Conservation (phyloP, 176 grass and related monocot species). For the Saccharum officinarum region DNA sequence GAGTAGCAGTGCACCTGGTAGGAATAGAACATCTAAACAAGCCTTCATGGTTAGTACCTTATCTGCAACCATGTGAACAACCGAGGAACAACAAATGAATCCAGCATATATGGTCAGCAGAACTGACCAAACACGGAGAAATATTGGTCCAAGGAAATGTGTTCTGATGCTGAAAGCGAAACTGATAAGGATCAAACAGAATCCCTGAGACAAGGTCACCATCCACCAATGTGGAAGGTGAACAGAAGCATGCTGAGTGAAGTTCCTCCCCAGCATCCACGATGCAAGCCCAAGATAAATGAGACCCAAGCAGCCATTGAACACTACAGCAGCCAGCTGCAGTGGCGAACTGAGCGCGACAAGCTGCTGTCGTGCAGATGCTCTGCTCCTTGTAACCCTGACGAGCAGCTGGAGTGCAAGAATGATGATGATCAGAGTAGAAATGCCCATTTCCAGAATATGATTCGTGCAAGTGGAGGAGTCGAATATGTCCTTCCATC, state of each 20-base stretch:
- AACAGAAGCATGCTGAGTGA: conserved; percentile 1
- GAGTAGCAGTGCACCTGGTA: conserved; percentile 51
- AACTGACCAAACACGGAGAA: conserved; percentile 37
- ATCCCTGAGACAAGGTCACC: conserved; percentile 45
- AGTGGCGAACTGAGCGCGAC: conserved; percentile 33
- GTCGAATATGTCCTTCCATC: conserved; percentile 27
- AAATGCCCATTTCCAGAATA: conserved; percentile 28
- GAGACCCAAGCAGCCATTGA: conserved; percentile 55
- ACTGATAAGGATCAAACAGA: conserved; percentile 35
- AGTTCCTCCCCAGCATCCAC: conserved; percentile 55
- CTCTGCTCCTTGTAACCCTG: conserved; percentile 36
- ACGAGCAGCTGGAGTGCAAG: conserved; percentile 48
- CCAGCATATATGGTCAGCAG: conserved; percentile 26
- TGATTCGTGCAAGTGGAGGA: conserved; percentile 83
- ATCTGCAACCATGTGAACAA: conserved; percentile 38
- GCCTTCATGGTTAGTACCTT: conserved; percentile 39
- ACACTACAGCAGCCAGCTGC: conserved; percentile 26
- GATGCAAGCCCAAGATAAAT: conserved; percentile 47
- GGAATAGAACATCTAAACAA: conserved; percentile 62
- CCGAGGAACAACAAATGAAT: conserved; percentile 56
- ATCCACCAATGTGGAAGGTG: conserved; percentile 62
- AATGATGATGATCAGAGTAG: conserved; percentile 14
- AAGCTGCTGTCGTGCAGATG: background rate
- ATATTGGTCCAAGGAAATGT: conserved; percentile 25
- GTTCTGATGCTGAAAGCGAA: conserved; percentile 41